A percentile compares a stretch with the other conserved stretches of the same genome.
Conservation (phyloP, 2,329 filamentous ascomycete genomes). For the Cordyceps cateniannulata region DNA sequence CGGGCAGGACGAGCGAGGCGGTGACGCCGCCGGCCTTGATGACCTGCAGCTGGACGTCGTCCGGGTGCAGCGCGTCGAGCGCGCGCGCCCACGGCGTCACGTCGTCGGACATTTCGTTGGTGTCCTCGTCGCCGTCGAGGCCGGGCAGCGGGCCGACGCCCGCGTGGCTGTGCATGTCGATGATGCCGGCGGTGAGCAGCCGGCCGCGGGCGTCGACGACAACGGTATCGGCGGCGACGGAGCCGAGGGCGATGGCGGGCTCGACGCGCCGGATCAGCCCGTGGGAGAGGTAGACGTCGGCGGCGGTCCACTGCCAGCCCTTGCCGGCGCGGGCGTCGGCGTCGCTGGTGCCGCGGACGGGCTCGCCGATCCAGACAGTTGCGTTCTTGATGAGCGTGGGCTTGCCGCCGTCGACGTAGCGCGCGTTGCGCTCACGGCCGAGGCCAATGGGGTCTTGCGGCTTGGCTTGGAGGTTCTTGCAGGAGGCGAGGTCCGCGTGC, state of each 20-base stretch:
- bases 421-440: constrained; percentile 53
- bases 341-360: constrained; percentile 39
- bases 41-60: constrained; percentile 58
- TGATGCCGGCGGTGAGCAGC: constrained; percentile 58
- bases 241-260: constrained; percentile 32
- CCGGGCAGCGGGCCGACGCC: constrained; percentile 52
- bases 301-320: constrained; percentile 52
- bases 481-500: constrained; percentile 47
- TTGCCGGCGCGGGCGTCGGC: constrained; percentile 51
- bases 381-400: constrained; percentile 61
- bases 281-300: constrained; percentile 55
- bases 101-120: constrained; percentile 57
- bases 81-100: constrained; percentile 63
- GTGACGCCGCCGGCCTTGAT: constrained; percentile 71
- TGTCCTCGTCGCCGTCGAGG: constrained; percentile 49
- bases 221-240: constrained; percentile 40
- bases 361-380: constrained; percentile 60
- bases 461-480: constrained; percentile 46
- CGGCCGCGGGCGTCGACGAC: constrained; percentile 54
- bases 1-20: constrained; percentile 59
- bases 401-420: constrained; percentile 51
- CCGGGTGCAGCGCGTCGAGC: constrained; percentile 57
- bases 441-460: constrained; percentile 49
- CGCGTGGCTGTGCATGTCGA: constrained; percentile 67
- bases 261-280: constrained; percentile 54